phyloP scores from a whole-genome alignment of 495 filamentous ascomycete species.

The Friedmanniomyces endolithicus region DNA sequence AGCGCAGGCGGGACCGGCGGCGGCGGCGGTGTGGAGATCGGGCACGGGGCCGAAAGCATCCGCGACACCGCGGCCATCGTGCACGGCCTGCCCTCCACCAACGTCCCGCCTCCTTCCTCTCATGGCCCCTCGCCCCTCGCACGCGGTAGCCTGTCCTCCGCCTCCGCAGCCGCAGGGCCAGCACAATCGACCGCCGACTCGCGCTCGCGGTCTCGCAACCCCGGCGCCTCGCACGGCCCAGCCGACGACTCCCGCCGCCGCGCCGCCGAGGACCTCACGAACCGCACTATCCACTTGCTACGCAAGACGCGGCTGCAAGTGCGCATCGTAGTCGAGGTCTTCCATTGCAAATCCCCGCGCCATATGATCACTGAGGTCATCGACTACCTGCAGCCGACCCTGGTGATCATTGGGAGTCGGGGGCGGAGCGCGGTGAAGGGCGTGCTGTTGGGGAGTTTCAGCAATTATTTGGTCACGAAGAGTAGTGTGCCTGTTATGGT shows the following conservation, averaged over 20 bases:
- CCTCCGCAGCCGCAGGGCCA: neutral
- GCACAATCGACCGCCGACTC: neutral
- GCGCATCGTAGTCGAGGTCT: slow-evolving; percentile 81
- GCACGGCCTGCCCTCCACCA: slow-evolving; percentile 19
- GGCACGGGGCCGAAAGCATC: slow-evolving; percentile 51
- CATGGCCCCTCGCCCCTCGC: slow-evolving; percentile 19
- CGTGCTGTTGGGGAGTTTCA: slow-evolving; percentile 87
- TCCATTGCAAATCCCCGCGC: slow-evolving; percentile 88
- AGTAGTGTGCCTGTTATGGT: slow-evolving; percentile 69
- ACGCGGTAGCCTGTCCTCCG: neutral
- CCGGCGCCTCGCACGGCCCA: neutral
- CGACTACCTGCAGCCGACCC: slow-evolving; percentile 78
- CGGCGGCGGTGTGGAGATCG: slow-evolving; percentile 38
- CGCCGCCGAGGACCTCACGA: slow-evolving; percentile 64
- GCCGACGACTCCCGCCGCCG: slow-evolving; percentile 65
- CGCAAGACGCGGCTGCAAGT: slow-evolving; percentile 86
- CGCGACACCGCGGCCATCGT: slow-evolving; percentile 51
- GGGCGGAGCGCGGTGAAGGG: slow-evolving; percentile 86
- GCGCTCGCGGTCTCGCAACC: slow-evolving; percentile 3
- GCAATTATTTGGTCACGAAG: slow-evolving; percentile 91
- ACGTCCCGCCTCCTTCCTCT: slow-evolving; percentile 5
- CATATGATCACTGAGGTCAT: slow-evolving; percentile 49
- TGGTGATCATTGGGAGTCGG: slow-evolving; percentile 82
- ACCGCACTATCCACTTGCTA: slow-evolving; percentile 67
- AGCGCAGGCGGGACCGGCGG: slow-evolving; percentile 38